A percentile compares a stretch with the other conserved stretches of the same genome.
Evolutionary conservation across 2,329 filamentous ascomycete genomes (phyloP).

Genomic region (Pseudonectria buxi): DNA sequence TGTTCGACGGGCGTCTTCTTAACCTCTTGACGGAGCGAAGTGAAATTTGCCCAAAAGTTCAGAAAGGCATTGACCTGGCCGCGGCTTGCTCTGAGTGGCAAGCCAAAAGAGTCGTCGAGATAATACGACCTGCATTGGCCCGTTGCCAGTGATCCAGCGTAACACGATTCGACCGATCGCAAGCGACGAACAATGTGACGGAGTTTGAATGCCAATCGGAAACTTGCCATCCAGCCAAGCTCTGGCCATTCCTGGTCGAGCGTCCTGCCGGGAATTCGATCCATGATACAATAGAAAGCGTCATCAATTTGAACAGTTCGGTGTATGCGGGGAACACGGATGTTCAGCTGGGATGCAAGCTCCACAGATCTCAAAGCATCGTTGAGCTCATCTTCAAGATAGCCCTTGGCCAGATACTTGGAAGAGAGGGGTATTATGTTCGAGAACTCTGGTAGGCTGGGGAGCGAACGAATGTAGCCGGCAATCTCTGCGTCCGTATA

Average conservation of each 20-base stretch:
- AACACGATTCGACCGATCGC: constrained; percentile 3
- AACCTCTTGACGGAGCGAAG: constrained; percentile 3
- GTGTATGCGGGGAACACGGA: constrained; percentile 4
- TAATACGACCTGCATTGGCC: constrained; percentile 7
- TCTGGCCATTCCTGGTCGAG: constrained; percentile 4
- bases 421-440: constrained; percentile 7
- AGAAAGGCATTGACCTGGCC: constrained; percentile 6
- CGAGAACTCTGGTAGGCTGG: constrained; percentile 3
- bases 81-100: constrained; percentile 4
- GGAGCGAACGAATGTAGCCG: constrained; percentile 5
- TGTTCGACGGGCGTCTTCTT: constrained; percentile 8
- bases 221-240: constrained; percentile 5
- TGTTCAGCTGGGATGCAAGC: constrained; percentile 6
- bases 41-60: constrained; percentile 9
- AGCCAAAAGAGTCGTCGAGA: constrained; percentile 6
- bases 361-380: constrained; percentile 5
- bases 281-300: constrained; percentile 7
- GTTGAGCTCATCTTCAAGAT: constrained; percentile 2
- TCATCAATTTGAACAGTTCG: constrained; percentile 2
- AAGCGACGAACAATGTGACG: constrained; percentile 5
- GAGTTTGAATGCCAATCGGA: constrained; percentile 9
- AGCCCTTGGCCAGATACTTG: constrained; percentile 10
- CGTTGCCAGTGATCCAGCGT: constrained; percentile 5
- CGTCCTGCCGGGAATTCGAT: constrained; percentile 4
- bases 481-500: constrained; percentile 4